Percentiles rank a stretch among this genome's conserved stretches.
These are phyloP conservation scores for Naganishia randhawae DNA, from an alignment of 768 basidiomycete species.

Conservation along the genomic window DNA sequence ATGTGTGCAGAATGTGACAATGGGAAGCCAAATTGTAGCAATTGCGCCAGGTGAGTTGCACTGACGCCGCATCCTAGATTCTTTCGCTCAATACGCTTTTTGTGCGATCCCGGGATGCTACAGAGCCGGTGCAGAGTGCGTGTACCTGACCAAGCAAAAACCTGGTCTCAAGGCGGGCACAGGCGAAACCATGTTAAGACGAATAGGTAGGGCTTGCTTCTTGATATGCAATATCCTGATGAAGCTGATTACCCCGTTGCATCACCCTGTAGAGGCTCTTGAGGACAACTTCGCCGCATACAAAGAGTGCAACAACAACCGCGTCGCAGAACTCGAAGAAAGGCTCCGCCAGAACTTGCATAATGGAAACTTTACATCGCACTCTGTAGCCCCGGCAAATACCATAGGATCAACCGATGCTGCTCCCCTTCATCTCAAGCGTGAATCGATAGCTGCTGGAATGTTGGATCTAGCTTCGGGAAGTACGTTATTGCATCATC, in stretches of 20 bases:
- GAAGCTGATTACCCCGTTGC: neutral
- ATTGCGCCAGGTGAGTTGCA: conserved; percentile 28
- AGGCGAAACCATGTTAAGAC: conserved; percentile 42
- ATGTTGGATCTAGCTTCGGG: conserved; percentile 13
- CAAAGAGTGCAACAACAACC: conserved; percentile 29
- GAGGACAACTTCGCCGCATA: conserved; percentile 19
- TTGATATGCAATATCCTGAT: neutral
- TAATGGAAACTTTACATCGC: neutral
- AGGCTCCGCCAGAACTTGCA: conserved; percentile 24
- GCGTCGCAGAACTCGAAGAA: conserved; percentile 38
- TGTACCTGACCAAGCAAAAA: conserved; percentile 44
- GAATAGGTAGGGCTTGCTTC: conserved; percentile 32
- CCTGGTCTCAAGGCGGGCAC: conserved; percentile 47
- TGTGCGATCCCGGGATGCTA: neutral
- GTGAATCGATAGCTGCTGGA: conserved; percentile 9
- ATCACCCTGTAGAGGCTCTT: conserved; percentile 1
- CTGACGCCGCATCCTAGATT: neutral
- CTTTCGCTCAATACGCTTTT: neutral
- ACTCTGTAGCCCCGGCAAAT: neutral
- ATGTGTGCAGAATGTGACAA: conserved; percentile 25
- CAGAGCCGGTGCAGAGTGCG: conserved; percentile 42
- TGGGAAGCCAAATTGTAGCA: conserved; percentile 25
- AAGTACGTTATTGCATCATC: neutral
- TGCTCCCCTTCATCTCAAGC: neutral
- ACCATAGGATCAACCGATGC: neutral